Percentiles rank a stretch among this genome's conserved stretches.
phyloP scores from a whole-genome alignment of 306 rosid species.

The Senna siamea region DNA sequence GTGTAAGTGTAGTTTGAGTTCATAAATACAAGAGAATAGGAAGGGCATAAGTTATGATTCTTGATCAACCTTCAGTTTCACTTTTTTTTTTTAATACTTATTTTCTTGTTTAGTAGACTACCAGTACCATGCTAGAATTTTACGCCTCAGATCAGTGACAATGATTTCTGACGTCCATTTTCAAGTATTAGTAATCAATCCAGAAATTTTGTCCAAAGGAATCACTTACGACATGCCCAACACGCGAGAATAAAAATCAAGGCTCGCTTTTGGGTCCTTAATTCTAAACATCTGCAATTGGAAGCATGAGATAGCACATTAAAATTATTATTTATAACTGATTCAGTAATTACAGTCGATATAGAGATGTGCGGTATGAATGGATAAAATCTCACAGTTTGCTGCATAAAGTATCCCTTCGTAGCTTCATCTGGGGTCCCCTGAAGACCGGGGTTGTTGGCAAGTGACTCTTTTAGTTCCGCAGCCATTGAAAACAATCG shows the following conservation, averaged over 20 bases:
- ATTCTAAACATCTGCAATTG: conserved; percentile 73
- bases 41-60: background rate
- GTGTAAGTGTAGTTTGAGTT: background rate
- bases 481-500: conserved; percentile 81
- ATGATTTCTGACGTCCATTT: conserved; percentile 9
- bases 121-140: conserved; percentile 10
- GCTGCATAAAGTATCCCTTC: conserved; percentile 84
- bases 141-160: background rate
- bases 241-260: conserved; percentile 86
- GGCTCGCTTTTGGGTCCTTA: conserved; percentile 93
- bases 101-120: background rate
- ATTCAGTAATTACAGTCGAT: background rate
- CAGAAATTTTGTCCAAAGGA: background rate
- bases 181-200: background rate
- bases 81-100: background rate
- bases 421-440: conserved; percentile 88
- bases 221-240: conserved; percentile 95
- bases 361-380: background rate
- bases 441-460: conserved; percentile 80
- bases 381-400: conserved; percentile 62
- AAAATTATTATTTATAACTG: background rate
- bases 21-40: background rate
- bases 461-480: conserved; percentile 64
- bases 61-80: background rate
- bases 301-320: background rate